A percentile compares a stretch with the other conserved stretches of the same genome.
phyloP scores from a whole-genome alignment of 345 rosid genomes.

The Syzygium aqueum region DNA sequence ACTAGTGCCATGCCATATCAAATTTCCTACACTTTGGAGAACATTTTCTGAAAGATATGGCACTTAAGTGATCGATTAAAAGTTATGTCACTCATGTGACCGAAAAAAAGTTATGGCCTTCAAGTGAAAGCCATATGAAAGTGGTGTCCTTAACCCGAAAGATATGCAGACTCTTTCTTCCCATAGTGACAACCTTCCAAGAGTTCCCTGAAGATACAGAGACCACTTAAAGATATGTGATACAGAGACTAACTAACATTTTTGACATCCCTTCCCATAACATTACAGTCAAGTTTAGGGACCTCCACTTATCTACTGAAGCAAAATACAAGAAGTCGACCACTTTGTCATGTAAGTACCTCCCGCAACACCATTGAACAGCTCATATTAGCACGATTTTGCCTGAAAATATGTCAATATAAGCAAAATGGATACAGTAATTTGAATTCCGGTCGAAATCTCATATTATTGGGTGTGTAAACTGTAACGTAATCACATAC shows the following conservation, averaged over 20 bases:
- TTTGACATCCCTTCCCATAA: neutral
- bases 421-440: neutral
- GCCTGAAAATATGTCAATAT: neutral
- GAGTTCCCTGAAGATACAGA: neutral
- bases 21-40: too few relatives aligned
- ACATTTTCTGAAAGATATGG: too few relatives aligned
- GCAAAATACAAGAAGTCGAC: neutral
- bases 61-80: too few relatives aligned
- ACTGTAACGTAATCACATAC: neutral
- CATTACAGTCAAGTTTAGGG: neutral
- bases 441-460: neutral
- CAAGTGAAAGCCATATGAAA: too few relatives aligned
- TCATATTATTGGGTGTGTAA: neutral
- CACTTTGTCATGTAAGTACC: neutral
- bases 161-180: neutral
- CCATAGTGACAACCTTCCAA: neutral
- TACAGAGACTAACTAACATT: neutral
- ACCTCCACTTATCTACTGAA: neutral
- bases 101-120: too few relatives aligned
- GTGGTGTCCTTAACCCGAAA: too few relatives aligned
- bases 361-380: neutral
- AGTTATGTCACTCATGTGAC: too few relatives aligned
- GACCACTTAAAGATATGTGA: neutral
- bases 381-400: neutral
- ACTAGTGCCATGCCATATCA: too few relatives aligned